Percentiles rank a stretch among this genome's conserved stretches.
These are phyloP conservation scores for Rhazya stricta DNA, from an alignment of 257 asterid species.

Conservation along the genomic window DNA sequence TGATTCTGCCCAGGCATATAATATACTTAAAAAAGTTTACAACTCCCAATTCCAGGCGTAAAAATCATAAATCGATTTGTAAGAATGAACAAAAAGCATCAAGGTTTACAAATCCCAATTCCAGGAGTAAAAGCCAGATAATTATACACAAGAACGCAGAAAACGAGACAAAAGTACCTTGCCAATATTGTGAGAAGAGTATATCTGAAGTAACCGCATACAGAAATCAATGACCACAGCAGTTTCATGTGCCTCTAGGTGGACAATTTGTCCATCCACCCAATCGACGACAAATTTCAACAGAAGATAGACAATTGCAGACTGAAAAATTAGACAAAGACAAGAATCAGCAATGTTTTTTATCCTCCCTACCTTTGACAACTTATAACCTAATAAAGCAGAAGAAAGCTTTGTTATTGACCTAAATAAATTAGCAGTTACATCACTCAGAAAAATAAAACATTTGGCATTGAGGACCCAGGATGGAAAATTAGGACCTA, in stretches of 20 bases:
- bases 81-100: no score
- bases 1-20: background rate
- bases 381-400: slow-evolving; percentile 1
- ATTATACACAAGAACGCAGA: slow-evolving; percentile 7
- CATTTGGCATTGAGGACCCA: background rate
- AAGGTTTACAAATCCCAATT: background rate
- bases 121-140: background rate
- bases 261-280: slow-evolving; percentile 92
- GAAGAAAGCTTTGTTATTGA: background rate
- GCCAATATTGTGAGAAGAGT: slow-evolving; percentile 90
- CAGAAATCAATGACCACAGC: slow-evolving; percentile 79
- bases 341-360: slow-evolving; percentile 16
- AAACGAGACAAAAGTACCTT: slow-evolving; percentile 46
- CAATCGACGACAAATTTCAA: slow-evolving; percentile 89
- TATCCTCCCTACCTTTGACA: background rate
- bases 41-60: background rate
- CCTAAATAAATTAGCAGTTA: background rate
- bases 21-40: no score
- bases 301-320: slow-evolving; percentile 75
- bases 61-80: no score
- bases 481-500: background rate
- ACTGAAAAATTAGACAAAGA: slow-evolving; percentile 32
- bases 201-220: slow-evolving; percentile 78
- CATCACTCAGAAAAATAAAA: background rate
- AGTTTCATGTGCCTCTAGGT: slow-evolving; percentile 92